A percentile compares a stretch with the other conserved stretches of the same genome.
phyloP scores from a whole-genome alignment of 257 asterid genomes.

The Gentiana straminea region DNA sequence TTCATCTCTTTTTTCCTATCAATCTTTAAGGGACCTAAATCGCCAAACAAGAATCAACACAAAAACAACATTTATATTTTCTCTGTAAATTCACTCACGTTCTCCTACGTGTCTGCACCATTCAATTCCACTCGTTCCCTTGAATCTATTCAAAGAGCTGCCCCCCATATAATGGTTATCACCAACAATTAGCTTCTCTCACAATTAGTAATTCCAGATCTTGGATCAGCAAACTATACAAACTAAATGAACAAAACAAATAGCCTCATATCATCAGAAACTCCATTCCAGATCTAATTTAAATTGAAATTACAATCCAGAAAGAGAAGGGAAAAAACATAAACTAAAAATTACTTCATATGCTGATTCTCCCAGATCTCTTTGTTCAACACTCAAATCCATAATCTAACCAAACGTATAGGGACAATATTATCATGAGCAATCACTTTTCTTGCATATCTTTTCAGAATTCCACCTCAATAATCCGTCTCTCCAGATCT shows the following conservation, averaged over 20 bases:
- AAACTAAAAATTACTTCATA: background rate
- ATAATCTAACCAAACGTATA: background rate
- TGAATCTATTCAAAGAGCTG: background rate
- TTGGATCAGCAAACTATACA: background rate
- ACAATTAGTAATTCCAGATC: background rate
- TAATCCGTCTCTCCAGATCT: background rate
- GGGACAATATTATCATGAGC: background rate
- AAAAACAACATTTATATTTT: background rate
- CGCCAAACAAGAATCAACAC: background rate
- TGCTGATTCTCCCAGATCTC: constrained; percentile 17
- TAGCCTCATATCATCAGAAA: background rate
- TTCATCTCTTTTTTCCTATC: too few species aligned
- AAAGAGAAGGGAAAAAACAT: background rate
- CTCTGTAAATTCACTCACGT: background rate
- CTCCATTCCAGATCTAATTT: constrained; percentile 15
- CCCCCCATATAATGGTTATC: too few species aligned
- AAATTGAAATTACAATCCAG: background rate
- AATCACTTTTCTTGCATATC: background rate
- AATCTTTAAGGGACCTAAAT: too few species aligned
- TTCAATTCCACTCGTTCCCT: background rate
- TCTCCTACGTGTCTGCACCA: background rate
- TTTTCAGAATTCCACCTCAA: background rate
- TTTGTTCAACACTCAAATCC: background rate
- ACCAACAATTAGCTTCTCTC: background rate
- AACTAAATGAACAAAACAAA: constrained; percentile 3